These are phyloP conservation scores for Cercospora brassicicola DNA, from an alignment of 2,329 filamentous ascomycete species.

Conservation along the genomic window DNA sequence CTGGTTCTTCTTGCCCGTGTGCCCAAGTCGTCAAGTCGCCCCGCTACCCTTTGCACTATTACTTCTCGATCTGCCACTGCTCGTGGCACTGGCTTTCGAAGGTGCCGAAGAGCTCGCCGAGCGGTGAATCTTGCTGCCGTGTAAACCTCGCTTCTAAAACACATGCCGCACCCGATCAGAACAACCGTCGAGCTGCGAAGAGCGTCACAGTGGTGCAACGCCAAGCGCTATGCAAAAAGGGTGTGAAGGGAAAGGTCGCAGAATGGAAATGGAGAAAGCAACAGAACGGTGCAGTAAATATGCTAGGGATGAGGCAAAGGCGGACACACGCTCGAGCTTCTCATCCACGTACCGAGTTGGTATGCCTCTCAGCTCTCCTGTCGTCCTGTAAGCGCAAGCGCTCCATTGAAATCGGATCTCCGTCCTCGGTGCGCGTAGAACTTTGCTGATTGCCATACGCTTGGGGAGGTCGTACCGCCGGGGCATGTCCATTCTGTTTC, in stretches of 20 bases:
- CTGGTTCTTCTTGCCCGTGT: neutral
- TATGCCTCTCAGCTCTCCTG: constrained; percentile 49
- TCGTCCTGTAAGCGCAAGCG: constrained; percentile 88
- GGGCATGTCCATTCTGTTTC: constrained; percentile 35
- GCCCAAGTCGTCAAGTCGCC: constrained; percentile 14
- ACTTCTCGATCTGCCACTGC: constrained; percentile 26
- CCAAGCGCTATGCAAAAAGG: constrained; percentile 22
- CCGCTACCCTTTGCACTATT: constrained; percentile 24
- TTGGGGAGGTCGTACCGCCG: constrained; percentile 31
- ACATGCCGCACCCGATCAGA: constrained; percentile 29
- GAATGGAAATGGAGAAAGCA: constrained; percentile 17
- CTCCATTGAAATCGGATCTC: constrained; percentile 77
- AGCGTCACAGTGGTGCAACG: constrained; percentile 5
- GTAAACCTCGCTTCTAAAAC: constrained; percentile 27
- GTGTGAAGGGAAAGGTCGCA: neutral
- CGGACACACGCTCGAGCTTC: constrained; percentile 24
- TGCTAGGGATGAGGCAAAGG: constrained; percentile 26
- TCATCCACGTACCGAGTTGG: constrained; percentile 42
- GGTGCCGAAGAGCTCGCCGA: constrained; percentile 16
- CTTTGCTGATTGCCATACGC: constrained; percentile 40
- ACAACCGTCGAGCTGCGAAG: constrained; percentile 23
- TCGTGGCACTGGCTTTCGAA: constrained; percentile 11
- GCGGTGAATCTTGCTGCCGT: constrained; percentile 29
- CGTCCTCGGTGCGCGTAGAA: constrained; percentile 64
- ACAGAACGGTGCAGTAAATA: constrained; percentile 19